These are phyloP conservation scores for Debaryomyces subglobosus DNA, from an alignment of 1,139 yeast species.

Conservation along the genomic window DNA sequence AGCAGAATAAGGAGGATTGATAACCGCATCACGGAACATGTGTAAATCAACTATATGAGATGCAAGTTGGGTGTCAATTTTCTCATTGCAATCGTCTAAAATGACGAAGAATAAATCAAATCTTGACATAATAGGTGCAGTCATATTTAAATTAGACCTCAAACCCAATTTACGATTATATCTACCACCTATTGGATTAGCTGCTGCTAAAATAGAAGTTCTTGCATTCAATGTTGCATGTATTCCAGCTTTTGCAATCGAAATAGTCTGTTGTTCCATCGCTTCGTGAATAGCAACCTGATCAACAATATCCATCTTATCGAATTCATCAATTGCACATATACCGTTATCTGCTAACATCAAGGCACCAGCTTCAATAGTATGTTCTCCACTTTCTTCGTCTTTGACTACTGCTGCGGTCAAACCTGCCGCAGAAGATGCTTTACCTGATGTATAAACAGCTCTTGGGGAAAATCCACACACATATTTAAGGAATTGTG, in stretches of 20 bases:
- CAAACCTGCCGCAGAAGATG: slow-evolving; percentile 97
- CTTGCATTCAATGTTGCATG: slow-evolving; percentile 97
- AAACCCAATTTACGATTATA: slow-evolving; percentile 85
- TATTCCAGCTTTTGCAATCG: slow-evolving; percentile 97
- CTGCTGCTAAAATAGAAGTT: slow-evolving; percentile 95
- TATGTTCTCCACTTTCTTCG: slow-evolving; percentile 96
- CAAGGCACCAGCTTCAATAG: slow-evolving; percentile 98
- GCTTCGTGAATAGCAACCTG: slow-evolving; percentile 99
- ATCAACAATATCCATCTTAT: slow-evolving; percentile 93
- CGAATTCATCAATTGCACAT: slow-evolving; percentile 98
- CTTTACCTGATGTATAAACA: slow-evolving; percentile 96
- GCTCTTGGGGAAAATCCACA: slow-evolving; percentile 92
- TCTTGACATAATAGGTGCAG: slow-evolving; percentile 99
- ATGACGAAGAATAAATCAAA: slow-evolving; percentile 94
- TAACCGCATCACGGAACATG: slow-evolving; percentile 88
- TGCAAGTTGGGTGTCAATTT: slow-evolving; percentile 86
- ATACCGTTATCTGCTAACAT: slow-evolving; percentile 99
- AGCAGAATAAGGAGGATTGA: slow-evolving; percentile 85
- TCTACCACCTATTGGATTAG: slow-evolving; percentile 95
- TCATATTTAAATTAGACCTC: slow-evolving; percentile 89
- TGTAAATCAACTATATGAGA: slow-evolving; percentile 92
- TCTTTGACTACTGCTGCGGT: slow-evolving; percentile 98
- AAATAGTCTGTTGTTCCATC: slow-evolving; percentile 98
- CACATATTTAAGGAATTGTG: slow-evolving; percentile 93
- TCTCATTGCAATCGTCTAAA: slow-evolving; percentile 92